Evolutionary conservation across 352 stramenopile genomes (phyloP).

Genomic region (Pythium sp.): DNA sequence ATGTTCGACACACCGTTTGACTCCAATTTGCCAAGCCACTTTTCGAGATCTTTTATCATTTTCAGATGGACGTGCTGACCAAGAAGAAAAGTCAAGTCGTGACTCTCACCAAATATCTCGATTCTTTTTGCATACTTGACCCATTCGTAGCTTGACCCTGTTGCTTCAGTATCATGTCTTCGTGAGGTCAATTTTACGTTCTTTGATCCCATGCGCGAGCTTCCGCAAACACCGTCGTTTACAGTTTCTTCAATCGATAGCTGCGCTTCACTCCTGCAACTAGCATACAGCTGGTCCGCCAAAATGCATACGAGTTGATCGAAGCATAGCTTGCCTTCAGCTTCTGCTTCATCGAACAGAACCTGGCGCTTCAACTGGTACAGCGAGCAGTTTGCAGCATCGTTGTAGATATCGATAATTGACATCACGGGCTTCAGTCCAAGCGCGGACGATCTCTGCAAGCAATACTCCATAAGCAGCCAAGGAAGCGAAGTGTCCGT

Average conservation of each 20-base stretch:
- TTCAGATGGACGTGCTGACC: conserved; percentile 46
- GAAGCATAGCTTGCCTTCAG: conserved; percentile 80
- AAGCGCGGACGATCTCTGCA: conserved; percentile 24
- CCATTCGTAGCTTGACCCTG: conserved; percentile 25
- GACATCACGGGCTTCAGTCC: conserved; percentile 43
- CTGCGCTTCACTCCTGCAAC: conserved; percentile 46
- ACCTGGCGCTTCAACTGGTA: conserved; percentile 55
- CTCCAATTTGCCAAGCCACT: conserved; percentile 51
- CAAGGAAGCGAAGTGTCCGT: conserved; percentile 80
- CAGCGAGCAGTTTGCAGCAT: conserved; percentile 55
- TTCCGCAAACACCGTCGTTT: background rate
- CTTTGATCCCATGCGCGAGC: background rate
- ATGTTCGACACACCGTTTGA: conserved; percentile 47
- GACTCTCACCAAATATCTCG: conserved; percentile 53
- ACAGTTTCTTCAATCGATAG: background rate
- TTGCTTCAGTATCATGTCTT: background rate
- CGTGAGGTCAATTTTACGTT: background rate
- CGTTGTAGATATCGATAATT: conserved; percentile 85
- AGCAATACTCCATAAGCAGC: conserved; percentile 65
- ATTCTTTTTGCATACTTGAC: conserved; percentile 34
- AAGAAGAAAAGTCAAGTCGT: conserved; percentile 61
- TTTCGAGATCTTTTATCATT: conserved; percentile 57
- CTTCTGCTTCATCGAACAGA: conserved; percentile 80
- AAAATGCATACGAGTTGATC: conserved; percentile 77
- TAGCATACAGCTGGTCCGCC: conserved; percentile 52